Conservation (phyloP, 164 flowering plant genomes). For the Vitis riparia region DNA sequence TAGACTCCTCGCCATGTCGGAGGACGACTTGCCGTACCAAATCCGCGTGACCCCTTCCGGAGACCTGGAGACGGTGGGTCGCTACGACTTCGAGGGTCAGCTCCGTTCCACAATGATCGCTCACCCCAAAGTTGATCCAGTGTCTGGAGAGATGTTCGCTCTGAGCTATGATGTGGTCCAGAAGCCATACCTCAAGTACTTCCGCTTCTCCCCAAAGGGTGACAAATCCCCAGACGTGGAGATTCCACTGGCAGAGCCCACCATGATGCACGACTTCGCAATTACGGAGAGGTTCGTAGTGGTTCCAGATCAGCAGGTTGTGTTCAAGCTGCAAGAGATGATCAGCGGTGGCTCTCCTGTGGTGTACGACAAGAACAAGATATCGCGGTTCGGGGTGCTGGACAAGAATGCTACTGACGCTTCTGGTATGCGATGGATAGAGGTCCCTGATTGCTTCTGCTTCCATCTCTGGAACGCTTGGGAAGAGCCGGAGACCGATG, state of each 20-base stretch:
- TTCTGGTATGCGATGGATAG: slow-evolving; percentile 56
- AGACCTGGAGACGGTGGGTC: slow-evolving; percentile 68
- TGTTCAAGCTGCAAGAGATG: slow-evolving; percentile 80
- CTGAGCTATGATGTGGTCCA: slow-evolving; percentile 78
- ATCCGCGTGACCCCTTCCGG: slow-evolving; percentile 55
- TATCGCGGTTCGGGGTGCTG: slow-evolving; percentile 67
- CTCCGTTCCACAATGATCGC: slow-evolving; percentile 81
- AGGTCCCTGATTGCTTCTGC: slow-evolving; percentile 76
- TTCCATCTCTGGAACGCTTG: slow-evolving; percentile 96
- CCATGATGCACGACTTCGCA: slow-evolving; percentile 97
- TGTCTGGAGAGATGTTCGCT: slow-evolving; percentile 66
- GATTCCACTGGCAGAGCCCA: slow-evolving; percentile 59
- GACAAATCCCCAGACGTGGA: slow-evolving; percentile 71
- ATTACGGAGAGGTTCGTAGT: slow-evolving; percentile 77
- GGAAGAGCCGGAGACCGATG: slow-evolving; percentile 80
- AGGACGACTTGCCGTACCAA: slow-evolving; percentile 72
- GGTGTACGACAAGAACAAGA: slow-evolving; percentile 65
- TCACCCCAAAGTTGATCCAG: slow-evolving; percentile 92
- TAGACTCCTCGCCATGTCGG: slow-evolving; percentile 82
- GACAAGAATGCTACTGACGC: slow-evolving; percentile 45
- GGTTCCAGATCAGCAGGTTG: slow-evolving; percentile 87
- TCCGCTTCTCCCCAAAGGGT: slow-evolving; percentile 60
- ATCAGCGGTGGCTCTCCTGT: slow-evolving; percentile 81
- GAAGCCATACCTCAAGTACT: slow-evolving; percentile 82
- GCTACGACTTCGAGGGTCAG: slow-evolving; percentile 65